Base-by-base conservation (phyloP, 2,329 filamentous ascomycete genomes). In the Cryphonectria radicalis region DNA sequence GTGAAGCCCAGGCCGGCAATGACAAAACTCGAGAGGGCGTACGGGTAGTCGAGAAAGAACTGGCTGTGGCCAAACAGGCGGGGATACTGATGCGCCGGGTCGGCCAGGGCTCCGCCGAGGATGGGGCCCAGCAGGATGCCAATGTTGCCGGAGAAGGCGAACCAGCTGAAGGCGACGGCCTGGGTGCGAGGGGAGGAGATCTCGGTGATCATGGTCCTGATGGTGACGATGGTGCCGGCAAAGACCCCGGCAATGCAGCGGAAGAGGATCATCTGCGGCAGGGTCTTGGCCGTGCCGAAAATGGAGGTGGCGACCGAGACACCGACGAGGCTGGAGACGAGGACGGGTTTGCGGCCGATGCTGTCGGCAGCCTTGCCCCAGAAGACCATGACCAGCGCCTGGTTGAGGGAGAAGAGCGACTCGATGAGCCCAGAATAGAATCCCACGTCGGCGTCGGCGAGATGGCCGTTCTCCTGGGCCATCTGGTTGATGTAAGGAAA, bases 401-500 rank as follows among this genome's bases (percentile, higher is more conserved):
- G 92, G 0, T 91, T 92, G 7, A 91, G 81, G 3, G 90, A 92
- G 81, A 95, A 95, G 42, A 94, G 81, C 57, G 88, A 88, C 82
- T 91, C 90, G 77, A 95, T 94, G 17, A 94, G 82, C 2, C 93
- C 93, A 70, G 86, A 89, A 83, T 94, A 95, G 82, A 95, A 95
- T 1, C 93, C 93, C 4, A 94, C 89, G 78, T 94, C 90, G n/a
- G 86, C 81, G 62, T 88, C 82, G 1, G 84, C 79, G 2, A 95
- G 80, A 14, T 84, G 77, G 13, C 92, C 92, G 71, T 90, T 91
- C 70, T 87, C 84, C 79, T 88, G 83, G 53, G 93, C 89, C 93
- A 95, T 95, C 77, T 91, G 84, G 76, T 90, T 93, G 80, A 96
- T 88, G 81, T 92, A 95, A 0, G 93, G 92, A 76, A 95, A 92